Base-by-base conservation (phyloP, 768 basidiomycete genomes). In the Baorangia bicolor region DNA sequence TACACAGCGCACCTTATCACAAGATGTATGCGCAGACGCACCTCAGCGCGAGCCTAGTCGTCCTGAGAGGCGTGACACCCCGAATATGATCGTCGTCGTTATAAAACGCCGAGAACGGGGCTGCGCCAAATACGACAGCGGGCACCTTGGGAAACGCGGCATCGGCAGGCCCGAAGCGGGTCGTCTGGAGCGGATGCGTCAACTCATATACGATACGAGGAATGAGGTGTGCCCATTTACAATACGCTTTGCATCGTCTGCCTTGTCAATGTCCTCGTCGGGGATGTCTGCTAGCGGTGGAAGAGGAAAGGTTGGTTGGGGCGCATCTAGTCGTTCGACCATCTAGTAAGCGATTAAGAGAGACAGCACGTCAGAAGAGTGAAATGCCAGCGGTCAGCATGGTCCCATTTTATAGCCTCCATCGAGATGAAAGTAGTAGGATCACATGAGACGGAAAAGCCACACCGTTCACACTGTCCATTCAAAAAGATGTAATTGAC, bases 31-130 rank as follows among this genome's bases (percentile, higher is more conserved):
- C 9, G 34, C 20, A 27, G 14, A 64, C 75, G 37, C 71, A 92
- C 92, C 89, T 79, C 40, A 94, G 76, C 10, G 90, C 91, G 33
- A 92, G 81, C 40, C 90, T 77, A 27, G 90, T 80, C 33, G 86
- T 82, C 33, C 86, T 81, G 23, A 88, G 64, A 5, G 90, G 91
- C 1, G 73, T 67, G 43, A 76, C 73, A 49, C 87, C 80, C 38
- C 77, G 65, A 33, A 92, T 65, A 54, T 82, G 76, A 33, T 80
- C 80, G 46, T 85, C 81, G 16, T 74, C 65, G 61, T 90, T 92
- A 64, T 93, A 92, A 47, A 79, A 72, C 18, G 75, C 75, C 1
- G 86, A 87, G 65, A 92, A 84, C 9, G 88, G 67, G 0, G 82
- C 92, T 28, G 87, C 86, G 2, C 92, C 92, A 38, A 87, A 86